These are phyloP conservation scores for Trichopus zeylanicus DNA, from an alignment of 116 monocot species.

Conservation along the genomic window DNA sequence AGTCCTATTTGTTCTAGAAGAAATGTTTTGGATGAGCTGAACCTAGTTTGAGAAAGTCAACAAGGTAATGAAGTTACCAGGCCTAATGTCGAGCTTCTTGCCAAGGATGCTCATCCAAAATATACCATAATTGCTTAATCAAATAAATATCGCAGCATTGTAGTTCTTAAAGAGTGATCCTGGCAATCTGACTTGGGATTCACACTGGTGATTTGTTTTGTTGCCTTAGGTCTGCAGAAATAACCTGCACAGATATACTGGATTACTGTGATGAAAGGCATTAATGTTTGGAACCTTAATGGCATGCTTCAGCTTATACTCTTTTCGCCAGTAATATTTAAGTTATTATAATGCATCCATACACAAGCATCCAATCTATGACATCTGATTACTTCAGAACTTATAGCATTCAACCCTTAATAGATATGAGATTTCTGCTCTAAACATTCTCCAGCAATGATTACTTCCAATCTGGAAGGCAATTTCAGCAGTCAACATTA, in stretches of 20 bases:
- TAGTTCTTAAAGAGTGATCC: slow-evolving; percentile 28
- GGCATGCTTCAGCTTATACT: slow-evolving; percentile 15
- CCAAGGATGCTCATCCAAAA: slow-evolving; percentile 30
- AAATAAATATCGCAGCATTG: slow-evolving; percentile 29
- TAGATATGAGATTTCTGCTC: too few relatives aligned
- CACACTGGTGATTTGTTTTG: slow-evolving; percentile 44
- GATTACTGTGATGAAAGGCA: slow-evolving; percentile 43
- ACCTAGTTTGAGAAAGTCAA: slow-evolving; percentile 22
- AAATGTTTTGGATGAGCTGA: too few relatives aligned
- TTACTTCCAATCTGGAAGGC: too few relatives aligned
- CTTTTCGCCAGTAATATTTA: slow-evolving; percentile 3
- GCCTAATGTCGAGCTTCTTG: slow-evolving; percentile 31
- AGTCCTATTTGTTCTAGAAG: too few relatives aligned
- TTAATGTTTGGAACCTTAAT: slow-evolving; percentile 12
- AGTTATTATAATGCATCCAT: not conserved
- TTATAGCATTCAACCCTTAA: not conserved
- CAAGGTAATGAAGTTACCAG: slow-evolving; percentile 44
- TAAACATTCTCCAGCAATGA: too few relatives aligned
- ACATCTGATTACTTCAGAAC: not conserved
- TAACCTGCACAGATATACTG: slow-evolving; percentile 90
- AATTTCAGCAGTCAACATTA: too few relatives aligned
- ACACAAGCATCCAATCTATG: not conserved
- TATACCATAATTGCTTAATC: slow-evolving; percentile 14
- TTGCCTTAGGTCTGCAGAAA: slow-evolving; percentile 61
- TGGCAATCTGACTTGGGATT: slow-evolving; percentile 44